Conservation (phyloP, 2,329 filamentous ascomycete species). For the Epichloe gansuensis region DNA sequence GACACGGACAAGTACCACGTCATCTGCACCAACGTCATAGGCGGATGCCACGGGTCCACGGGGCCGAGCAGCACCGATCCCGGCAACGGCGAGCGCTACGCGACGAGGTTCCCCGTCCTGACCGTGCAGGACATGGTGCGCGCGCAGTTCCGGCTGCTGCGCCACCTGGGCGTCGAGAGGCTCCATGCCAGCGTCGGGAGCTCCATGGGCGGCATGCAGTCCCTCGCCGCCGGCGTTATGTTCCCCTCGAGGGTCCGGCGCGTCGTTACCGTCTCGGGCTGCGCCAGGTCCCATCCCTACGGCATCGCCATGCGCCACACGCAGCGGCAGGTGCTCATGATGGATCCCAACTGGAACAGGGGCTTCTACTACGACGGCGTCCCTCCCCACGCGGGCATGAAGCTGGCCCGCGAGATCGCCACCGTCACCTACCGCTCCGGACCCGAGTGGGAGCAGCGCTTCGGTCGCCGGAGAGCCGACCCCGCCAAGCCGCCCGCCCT, state of each 20-base stretch:
- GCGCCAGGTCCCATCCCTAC: slow-evolving; percentile 89
- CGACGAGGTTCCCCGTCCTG: slow-evolving; percentile 86
- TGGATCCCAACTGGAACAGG: slow-evolving; percentile 93
- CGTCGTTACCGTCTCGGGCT: slow-evolving; percentile 83
- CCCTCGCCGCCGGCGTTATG: slow-evolving; percentile 70
- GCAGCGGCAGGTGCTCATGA: slow-evolving; percentile 95
- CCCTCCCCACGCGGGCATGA: slow-evolving; percentile 93
- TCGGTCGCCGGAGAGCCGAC: slow-evolving; percentile 78
- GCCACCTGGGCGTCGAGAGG: slow-evolving; percentile 60
- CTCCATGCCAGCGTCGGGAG: slow-evolving; percentile 88
- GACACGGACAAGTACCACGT: slow-evolving; percentile 88
- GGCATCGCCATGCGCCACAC: slow-evolving; percentile 98
- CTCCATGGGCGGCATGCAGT: slow-evolving; percentile 98
- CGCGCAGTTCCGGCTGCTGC: slow-evolving; percentile 82
- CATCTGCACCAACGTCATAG: slow-evolving; percentile 93
- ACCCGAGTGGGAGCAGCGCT: slow-evolving; percentile 94
- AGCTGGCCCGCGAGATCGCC: slow-evolving; percentile 90
- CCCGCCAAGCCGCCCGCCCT: slow-evolving; percentile 74
- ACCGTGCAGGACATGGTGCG: slow-evolving; percentile 97
- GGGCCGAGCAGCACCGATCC: slow-evolving; percentile 83
- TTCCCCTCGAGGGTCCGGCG: slow-evolving; percentile 72
- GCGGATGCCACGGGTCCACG: slow-evolving; percentile 91
- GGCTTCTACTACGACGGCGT: slow-evolving; percentile 86
- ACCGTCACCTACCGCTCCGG: slow-evolving; percentile 95
- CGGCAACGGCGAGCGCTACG: slow-evolving; percentile 75